Percentiles rank a stretch among this genome's conserved stretches.
Conservation (phyloP, 805 yeast genomes). For the Martiniozyma abietophila region DNA sequence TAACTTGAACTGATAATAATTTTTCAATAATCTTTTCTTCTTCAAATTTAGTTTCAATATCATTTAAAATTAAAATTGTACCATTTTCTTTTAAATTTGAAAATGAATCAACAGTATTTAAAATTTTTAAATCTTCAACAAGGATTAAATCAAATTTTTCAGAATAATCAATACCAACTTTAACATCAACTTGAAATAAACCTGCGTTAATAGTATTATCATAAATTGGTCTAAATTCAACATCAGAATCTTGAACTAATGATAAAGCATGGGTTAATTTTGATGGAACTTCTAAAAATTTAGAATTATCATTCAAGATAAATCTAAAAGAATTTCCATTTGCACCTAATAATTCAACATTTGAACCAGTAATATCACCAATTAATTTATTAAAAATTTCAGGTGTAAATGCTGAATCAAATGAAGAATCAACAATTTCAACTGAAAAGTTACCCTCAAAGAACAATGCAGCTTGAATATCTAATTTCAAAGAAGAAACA, state of each 20-base stretch:
- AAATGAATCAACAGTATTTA: slow-evolving; percentile 52
- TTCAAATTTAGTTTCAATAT: slow-evolving; percentile 31
- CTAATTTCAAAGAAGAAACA: slow-evolving; percentile 44
- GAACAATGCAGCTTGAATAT: slow-evolving; percentile 65
- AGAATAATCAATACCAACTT: slow-evolving; percentile 25
- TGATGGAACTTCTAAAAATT: slow-evolving; percentile 46
- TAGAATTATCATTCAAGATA: slow-evolving; percentile 63
- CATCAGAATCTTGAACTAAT: slow-evolving; percentile 42
- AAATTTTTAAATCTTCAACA: slow-evolving; percentile 50
- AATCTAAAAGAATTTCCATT: slow-evolving; percentile 36
- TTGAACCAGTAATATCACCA: slow-evolving; percentile 9
- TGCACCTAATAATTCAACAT: slow-evolving; percentile 2
- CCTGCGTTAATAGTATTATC: slow-evolving; percentile 75
- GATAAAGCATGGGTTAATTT: slow-evolving; percentile 64
- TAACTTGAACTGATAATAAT: slow-evolving; percentile 43
- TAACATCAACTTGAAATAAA: slow-evolving; percentile 56
- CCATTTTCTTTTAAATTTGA: slow-evolving; percentile 51
- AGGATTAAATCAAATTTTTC: slow-evolving; percentile 57
- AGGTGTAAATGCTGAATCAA: slow-evolving; percentile 19
- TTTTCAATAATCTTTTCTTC: slow-evolving; percentile 39
- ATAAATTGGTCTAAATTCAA: slow-evolving; percentile 52
- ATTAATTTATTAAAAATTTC: slow-evolving; percentile 26
- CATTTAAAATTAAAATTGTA: slow-evolving; percentile 37
- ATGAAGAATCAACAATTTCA: slow-evolving; percentile 44
- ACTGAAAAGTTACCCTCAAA: slow-evolving; percentile 33